These are phyloP conservation scores for Ogataea nitratoaversa DNA, from an alignment of 805 yeast species.

Conservation along the genomic window DNA sequence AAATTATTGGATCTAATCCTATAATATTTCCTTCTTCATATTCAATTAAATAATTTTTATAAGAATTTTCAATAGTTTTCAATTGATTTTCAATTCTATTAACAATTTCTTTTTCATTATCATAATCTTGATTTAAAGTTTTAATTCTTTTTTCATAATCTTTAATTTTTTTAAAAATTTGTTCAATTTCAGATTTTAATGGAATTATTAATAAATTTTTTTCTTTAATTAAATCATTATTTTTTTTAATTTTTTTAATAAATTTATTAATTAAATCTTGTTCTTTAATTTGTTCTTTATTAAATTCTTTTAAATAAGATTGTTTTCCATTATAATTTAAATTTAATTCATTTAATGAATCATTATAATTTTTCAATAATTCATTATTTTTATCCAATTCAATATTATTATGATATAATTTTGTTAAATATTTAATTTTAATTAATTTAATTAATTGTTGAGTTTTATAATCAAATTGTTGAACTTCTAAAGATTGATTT, in stretches of 20 bases:
- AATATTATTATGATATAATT: slow-evolving; percentile 56
- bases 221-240: slow-evolving; percentile 38
- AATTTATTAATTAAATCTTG: slow-evolving; percentile 38
- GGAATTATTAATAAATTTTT: slow-evolving; percentile 55
- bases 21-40: slow-evolving; percentile 8
- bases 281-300: slow-evolving; percentile 43
- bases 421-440: slow-evolving; percentile 54
- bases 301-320: slow-evolving; percentile 21
- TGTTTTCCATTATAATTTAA: slow-evolving; percentile 27
- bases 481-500: slow-evolving; percentile 71
- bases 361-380: slow-evolving; percentile 16
- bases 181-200: slow-evolving; percentile 49
- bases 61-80: slow-evolving; percentile 25
- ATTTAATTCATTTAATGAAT: slow-evolving; percentile 13
- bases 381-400: slow-evolving; percentile 27
- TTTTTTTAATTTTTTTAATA: slow-evolving; percentile 34
- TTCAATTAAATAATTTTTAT: slow-evolving; percentile 16
- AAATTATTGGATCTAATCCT: slow-evolving; percentile 44
- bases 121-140: slow-evolving; percentile 48
- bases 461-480: slow-evolving; percentile 54
- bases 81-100: slow-evolving; percentile 44
- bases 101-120: slow-evolving; percentile 44
- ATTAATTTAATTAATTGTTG: slow-evolving; percentile 44
- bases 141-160: slow-evolving; percentile 44
- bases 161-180: slow-evolving; percentile 42